Conservation (phyloP, 75 land plant species). For the Gnetum montanum region DNA sequence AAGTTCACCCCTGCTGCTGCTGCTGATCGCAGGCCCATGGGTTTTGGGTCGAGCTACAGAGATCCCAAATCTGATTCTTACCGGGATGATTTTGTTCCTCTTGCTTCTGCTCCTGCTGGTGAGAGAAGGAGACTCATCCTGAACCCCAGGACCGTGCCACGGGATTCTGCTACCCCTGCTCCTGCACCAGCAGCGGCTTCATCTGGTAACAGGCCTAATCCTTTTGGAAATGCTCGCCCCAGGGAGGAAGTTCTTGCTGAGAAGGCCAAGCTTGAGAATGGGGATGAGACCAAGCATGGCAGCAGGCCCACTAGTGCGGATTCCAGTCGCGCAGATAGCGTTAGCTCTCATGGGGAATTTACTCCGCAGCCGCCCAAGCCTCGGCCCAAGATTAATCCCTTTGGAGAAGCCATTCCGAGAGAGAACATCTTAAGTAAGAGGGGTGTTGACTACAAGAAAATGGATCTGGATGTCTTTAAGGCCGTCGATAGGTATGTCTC, state of each 20-base stretch:
- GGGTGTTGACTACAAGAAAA: constrained; percentile 82
- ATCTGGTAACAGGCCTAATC: constrained; percentile 35
- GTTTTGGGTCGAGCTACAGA: constrained; percentile 22
- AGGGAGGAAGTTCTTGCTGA: constrained; percentile 80
- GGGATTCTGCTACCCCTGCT: constrained; percentile 25
- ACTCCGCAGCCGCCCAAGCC: constrained; percentile 21
- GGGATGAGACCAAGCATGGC: not conserved
- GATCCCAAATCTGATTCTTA: constrained; percentile 26
- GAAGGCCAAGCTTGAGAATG: constrained; percentile 38
- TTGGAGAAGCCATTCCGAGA: constrained; percentile 85
- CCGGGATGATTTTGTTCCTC: constrained; percentile 3
- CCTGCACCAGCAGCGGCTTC: not conserved
- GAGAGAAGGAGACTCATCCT: constrained; percentile 67
- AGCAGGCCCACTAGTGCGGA: constrained; percentile 45
- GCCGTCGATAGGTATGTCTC: constrained; percentile 51
- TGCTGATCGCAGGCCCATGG: constrained; percentile 28
- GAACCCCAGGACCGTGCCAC: constrained; percentile 56
- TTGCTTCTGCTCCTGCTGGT: too few relatives aligned
- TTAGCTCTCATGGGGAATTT: constrained; percentile 3
- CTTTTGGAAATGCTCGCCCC: constrained; percentile 73
- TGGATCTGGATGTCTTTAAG: constrained; percentile 76
- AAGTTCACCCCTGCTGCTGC: constrained; percentile 18
- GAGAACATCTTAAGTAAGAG: constrained; percentile 62
- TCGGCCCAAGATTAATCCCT: constrained; percentile 64
- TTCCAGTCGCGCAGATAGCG: constrained; percentile 46